A percentile compares a stretch with the other conserved stretches of the same genome.
phyloP scores from a whole-genome alignment of 2,329 filamentous ascomycete species.

The Karstenula rhodostoma region DNA sequence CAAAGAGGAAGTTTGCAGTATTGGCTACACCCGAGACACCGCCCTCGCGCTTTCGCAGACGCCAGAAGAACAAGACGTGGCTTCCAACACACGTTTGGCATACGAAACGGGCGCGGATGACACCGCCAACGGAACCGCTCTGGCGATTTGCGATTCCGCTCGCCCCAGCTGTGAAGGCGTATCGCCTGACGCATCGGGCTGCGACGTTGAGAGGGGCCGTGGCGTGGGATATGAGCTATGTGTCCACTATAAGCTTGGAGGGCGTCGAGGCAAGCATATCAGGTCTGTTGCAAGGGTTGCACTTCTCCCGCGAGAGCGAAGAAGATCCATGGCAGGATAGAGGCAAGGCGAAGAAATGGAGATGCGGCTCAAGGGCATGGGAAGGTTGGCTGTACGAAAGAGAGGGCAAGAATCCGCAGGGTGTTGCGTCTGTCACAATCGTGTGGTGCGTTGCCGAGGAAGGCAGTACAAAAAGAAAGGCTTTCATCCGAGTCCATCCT shows the following conservation, averaged over 20 bases:
- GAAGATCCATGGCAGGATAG: constrained; percentile 63
- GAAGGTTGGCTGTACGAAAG: constrained; percentile 66
- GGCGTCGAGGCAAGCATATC: constrained; percentile 71
- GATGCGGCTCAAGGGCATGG: constrained; percentile 65
- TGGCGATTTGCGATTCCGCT: constrained; percentile 91
- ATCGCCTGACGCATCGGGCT: constrained; percentile 84
- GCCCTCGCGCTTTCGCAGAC: constrained; percentile 78
- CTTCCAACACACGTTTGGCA: constrained; percentile 94
- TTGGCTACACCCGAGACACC: constrained; percentile 71
- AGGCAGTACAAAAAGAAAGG: constrained; percentile 54
- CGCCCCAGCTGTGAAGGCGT: constrained; percentile 88
- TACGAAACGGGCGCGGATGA: constrained; percentile 91
- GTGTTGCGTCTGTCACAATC: constrained; percentile 76
- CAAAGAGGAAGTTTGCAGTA: constrained; percentile 74
- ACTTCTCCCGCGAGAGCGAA: constrained; percentile 60
- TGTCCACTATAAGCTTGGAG: constrained; percentile 82
- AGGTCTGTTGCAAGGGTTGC: constrained; percentile 69
- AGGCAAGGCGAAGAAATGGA: constrained; percentile 74
- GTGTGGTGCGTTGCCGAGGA: constrained; percentile 69
- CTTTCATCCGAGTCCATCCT: constrained; percentile 82
- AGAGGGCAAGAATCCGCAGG: constrained; percentile 58
- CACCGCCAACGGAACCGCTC: constrained; percentile 76
- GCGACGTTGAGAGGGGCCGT: constrained; percentile 78
- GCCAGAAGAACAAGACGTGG: constrained; percentile 90
- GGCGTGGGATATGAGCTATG: constrained; percentile 94